Evolutionary conservation across 148 eudicot genomes (phyloP).

Genomic region (Rhododendron henanense): DNA sequence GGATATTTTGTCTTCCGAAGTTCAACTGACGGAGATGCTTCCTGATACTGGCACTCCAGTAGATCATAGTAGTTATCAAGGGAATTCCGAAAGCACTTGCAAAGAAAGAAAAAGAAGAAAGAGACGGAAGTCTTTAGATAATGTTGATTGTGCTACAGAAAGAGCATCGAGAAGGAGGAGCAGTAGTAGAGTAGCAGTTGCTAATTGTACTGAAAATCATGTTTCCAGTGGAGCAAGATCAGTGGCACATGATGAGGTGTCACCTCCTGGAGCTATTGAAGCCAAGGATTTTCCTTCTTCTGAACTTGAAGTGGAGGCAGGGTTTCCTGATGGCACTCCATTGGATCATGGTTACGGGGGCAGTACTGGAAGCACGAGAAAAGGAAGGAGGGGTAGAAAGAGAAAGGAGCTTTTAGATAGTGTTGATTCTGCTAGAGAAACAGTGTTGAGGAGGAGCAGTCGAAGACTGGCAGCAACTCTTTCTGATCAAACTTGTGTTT

Average conservation of each 20-base stretch:
- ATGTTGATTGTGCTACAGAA: conserved; percentile 26
- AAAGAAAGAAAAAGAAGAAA: conserved; percentile 36
- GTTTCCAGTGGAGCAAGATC: background rate
- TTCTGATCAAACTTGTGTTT: conserved; percentile 25
- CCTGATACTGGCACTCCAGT: conserved; percentile 16
- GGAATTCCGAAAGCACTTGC: conserved; percentile 22
- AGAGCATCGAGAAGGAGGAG: conserved; percentile 81
- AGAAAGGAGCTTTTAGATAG: conserved; percentile 37
- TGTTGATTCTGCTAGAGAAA: conserved; percentile 31
- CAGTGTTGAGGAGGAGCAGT: conserved; percentile 78
- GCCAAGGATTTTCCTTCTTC: conserved; percentile 15
- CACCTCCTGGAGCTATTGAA: conserved; percentile 16
- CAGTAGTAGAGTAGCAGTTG: conserved; percentile 52
- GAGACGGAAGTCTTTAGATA: conserved; percentile 36
- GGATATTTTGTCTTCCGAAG: conserved; percentile 10
- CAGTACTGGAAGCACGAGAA: conserved; percentile 24
- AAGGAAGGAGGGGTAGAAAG: conserved; percentile 39
- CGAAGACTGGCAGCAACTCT: conserved; percentile 48
- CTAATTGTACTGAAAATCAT: conserved; percentile 17
- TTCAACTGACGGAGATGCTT: conserved; percentile 21
- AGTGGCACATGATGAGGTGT: background rate
- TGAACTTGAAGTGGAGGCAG: conserved; percentile 24
- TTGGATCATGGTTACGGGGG: conserved; percentile 23
- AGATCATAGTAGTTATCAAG: conserved; percentile 23
- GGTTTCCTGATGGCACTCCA: conserved; percentile 21